Base-by-base conservation (phyloP, 2,329 filamentous ascomycete genomes). In the Fonsecaea multimorphosa region DNA sequence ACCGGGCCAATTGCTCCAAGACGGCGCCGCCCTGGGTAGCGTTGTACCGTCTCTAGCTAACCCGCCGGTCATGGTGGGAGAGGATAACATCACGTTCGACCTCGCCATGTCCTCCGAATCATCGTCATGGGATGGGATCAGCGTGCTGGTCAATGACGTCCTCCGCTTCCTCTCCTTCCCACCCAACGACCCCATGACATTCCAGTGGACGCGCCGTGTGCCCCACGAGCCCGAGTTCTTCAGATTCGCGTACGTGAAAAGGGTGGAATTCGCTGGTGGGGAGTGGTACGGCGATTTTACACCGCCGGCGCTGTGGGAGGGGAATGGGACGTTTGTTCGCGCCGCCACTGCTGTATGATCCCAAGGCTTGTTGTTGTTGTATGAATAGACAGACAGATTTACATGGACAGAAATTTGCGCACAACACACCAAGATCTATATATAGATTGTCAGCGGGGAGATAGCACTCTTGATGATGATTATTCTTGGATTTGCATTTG, bases 1-100 rank as follows among this genome's bases (percentile, higher is more conserved):
- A 0, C 83, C 84, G 1, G 80, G 75, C 1, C 80, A 82, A 22
- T 73, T 88, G 32, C 75, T 79, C 12, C 74, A 76, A 36, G 78
- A 76, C 36, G 57, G 57, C 29, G 57, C 27, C 44, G 57, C 60
- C 19, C 44, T 68, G 2, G 68, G 64, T 24, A 67, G 68, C 51
- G 11, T 63, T 7, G 52, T 64, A 9, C 69, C 66, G 8, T 14
- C 29, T 2, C 44, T 67, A 7, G 19, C 38, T 7, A 38, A 7
- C n/a, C n/a, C 32, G 16, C 62, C 68, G 29, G 14, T 36, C 34
- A 32, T 70, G 12, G 31, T 40, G 6, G 44, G 36, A 16, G 36
- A 56, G 19, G 65, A 46, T 38, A 51, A 6, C 57, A 65, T 71
- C 61, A 46, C 60, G 3, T 60, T 60, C 31, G n/a, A 51, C 57